phyloP scores from a whole-genome alignment of 176 grass and related monocot species.

The Oryza punctata region DNA sequence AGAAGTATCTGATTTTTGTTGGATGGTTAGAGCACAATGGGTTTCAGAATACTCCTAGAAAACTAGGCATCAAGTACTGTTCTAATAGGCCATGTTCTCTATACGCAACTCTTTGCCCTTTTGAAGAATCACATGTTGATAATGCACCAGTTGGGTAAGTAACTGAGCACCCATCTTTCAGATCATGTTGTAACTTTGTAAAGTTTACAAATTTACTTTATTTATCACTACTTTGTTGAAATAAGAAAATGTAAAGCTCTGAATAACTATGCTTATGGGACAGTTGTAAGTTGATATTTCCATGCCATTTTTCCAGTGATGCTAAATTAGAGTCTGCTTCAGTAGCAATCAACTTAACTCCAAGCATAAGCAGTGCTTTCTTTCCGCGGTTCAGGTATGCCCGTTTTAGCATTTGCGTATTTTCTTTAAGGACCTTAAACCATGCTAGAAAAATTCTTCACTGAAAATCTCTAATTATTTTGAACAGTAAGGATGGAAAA shows the following conservation, averaged over 20 bases:
- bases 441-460: background rate
- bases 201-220: background rate
- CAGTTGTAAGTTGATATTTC: conserved; percentile 14
- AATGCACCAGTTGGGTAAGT: conserved; percentile 11
- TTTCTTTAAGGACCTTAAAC: background rate
- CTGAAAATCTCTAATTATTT: conserved; percentile 13
- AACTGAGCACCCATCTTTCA: conserved; percentile 15
- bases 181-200: background rate
- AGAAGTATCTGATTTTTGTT: conserved; percentile 56
- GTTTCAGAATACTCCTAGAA: conserved; percentile 46
- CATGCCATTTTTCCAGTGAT: conserved; percentile 26
- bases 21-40: conserved; percentile 66
- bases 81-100: conserved; percentile 76
- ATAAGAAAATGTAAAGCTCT: background rate
- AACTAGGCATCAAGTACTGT: conserved; percentile 80
- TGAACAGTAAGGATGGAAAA: conserved; percentile 58
- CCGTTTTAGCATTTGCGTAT: background rate
- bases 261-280: background rate
- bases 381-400: conserved; percentile 73
- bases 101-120: conserved; percentile 52
- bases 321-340: conserved; percentile 9
- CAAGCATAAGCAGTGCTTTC: conserved; percentile 57
- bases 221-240: background rate
- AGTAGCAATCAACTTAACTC: conserved; percentile 48
- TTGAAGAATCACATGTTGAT: conserved; percentile 18